These are phyloP conservation scores for Lippia alba DNA, from an alignment of 305 asterid species.

Conservation along the genomic window DNA sequence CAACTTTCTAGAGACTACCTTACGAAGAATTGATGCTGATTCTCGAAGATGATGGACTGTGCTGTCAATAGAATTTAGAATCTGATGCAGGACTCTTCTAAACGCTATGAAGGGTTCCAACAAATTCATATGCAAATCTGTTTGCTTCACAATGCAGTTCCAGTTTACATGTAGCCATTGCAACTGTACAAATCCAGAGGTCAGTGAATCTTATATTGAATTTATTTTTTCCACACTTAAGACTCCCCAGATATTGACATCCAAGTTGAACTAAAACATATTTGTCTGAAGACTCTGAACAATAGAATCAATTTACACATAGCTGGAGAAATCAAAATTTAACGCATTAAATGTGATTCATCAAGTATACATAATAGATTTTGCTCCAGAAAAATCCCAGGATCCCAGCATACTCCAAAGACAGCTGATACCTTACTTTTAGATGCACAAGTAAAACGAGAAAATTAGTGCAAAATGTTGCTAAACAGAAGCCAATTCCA, in stretches of 20 bases:
- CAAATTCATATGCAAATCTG: constrained; percentile 90
- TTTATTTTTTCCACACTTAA: constrained; percentile 10
- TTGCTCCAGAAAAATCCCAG: constrained; percentile 17
- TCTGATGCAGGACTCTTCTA: constrained; percentile 82
- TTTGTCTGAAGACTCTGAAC: not conserved
- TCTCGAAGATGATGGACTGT: constrained; percentile 78
- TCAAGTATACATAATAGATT: constrained; percentile 23
- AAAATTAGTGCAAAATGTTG: constrained; percentile 15
- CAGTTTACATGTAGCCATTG: constrained; percentile 72
- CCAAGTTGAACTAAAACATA: constrained; percentile 26
- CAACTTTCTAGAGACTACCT: constrained; percentile 57
- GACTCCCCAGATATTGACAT: constrained; percentile 21
- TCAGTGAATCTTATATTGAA: constrained; percentile 31
- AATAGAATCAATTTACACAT: constrained; percentile 26
- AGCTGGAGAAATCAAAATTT: constrained; percentile 7
- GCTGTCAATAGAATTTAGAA: constrained; percentile 63
- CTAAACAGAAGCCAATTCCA: constrained; percentile 29
- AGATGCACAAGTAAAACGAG: constrained; percentile 17
- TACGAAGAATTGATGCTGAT: constrained; percentile 91
- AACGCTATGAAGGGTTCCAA: constrained; percentile 95
- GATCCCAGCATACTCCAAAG: not conserved
- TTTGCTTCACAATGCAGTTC: constrained; percentile 71
- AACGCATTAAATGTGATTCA: constrained; percentile 17
- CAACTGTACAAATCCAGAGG: constrained; percentile 55
- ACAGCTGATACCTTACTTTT: constrained; percentile 3